Conservation (phyloP, 2,329 filamentous ascomycete genomes). For the Penicillium sp. region DNA sequence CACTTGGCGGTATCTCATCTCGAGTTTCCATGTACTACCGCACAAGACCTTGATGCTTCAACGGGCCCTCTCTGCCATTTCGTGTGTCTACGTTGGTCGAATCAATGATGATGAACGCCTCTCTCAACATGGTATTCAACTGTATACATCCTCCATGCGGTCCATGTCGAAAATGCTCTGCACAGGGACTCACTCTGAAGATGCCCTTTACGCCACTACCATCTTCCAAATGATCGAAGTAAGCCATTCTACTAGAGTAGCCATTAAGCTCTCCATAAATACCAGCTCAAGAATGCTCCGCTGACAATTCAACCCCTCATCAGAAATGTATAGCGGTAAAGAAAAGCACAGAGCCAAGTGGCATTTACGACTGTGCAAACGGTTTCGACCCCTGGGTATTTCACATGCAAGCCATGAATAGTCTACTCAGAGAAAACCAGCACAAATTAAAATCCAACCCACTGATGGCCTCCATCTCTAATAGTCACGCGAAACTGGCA, state of each 20-base stretch:
- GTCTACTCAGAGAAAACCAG: not conserved
- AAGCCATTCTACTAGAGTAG: not conserved
- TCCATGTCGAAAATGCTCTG: constrained; percentile 1
- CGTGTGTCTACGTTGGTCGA: not conserved
- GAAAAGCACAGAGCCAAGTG: not conserved
- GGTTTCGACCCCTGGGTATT: not conserved
- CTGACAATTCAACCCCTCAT: not conserved
- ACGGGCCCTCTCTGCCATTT: not conserved
- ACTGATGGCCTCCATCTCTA: not conserved
- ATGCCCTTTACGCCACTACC: not conserved
- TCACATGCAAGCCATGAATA: not conserved
- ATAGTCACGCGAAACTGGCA: not conserved
- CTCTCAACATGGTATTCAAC: not conserved
- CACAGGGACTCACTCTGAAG: not conserved
- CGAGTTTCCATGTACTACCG: not conserved
- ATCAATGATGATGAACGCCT: not conserved
- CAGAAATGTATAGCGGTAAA: not conserved
- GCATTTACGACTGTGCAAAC: not conserved
- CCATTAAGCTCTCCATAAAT: too few species aligned
- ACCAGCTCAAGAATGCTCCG: not conserved
- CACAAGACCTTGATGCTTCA: not conserved
- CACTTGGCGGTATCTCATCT: not conserved
- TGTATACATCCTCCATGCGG: not conserved
- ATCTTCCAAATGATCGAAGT: constrained; percentile 2
- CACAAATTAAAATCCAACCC: not conserved